phyloP scores from a whole-genome alignment of 1,284 basidiomycete species.

The Erythrobasidium hasegawianum region DNA sequence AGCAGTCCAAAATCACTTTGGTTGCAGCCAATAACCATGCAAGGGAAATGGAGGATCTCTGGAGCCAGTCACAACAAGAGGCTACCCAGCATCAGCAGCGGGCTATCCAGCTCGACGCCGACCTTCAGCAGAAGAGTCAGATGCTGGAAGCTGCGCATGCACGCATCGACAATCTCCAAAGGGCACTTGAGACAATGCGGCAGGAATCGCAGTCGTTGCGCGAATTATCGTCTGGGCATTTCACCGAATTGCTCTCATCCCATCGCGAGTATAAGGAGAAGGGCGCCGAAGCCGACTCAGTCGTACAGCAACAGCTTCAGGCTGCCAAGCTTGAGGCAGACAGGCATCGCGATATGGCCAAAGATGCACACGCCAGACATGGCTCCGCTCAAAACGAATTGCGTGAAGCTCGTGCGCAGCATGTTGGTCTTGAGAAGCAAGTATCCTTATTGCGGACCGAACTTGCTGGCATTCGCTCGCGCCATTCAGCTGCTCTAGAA shows the following conservation, averaged over 20 bases:
- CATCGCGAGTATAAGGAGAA: conserved; percentile 62
- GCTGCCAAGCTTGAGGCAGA: conserved; percentile 73
- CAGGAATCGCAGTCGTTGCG: conserved; percentile 81
- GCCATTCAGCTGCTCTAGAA: conserved; percentile 66
- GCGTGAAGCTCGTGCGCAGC: conserved; percentile 62
- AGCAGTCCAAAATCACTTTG: conserved; percentile 76
- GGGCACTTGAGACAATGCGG: conserved; percentile 33
- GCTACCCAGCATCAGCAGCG: conserved; percentile 53
- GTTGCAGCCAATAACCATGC: conserved; percentile 70
- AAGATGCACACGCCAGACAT: conserved; percentile 67
- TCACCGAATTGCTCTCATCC: conserved; percentile 78
- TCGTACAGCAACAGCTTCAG: conserved; percentile 51
- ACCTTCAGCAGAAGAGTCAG: conserved; percentile 59
- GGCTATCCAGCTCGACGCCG: conserved; percentile 57
- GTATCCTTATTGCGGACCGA: conserved; percentile 69
- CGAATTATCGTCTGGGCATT: conserved; percentile 71
- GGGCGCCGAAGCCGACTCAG: conserved; percentile 8
- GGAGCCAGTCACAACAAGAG: conserved; percentile 64
- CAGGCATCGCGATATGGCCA: conserved; percentile 69
- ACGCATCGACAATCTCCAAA: conserved; percentile 19
- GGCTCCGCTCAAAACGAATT: conserved; percentile 68
- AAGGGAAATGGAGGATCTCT: conserved; percentile 72
- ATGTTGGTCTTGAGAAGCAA: conserved; percentile 65
- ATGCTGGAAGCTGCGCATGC: conserved; percentile 67
- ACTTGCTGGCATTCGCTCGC: conserved; percentile 69